Base-by-base conservation (phyloP, 75 land plant species). In the Cunninghamia lanceolata region DNA sequence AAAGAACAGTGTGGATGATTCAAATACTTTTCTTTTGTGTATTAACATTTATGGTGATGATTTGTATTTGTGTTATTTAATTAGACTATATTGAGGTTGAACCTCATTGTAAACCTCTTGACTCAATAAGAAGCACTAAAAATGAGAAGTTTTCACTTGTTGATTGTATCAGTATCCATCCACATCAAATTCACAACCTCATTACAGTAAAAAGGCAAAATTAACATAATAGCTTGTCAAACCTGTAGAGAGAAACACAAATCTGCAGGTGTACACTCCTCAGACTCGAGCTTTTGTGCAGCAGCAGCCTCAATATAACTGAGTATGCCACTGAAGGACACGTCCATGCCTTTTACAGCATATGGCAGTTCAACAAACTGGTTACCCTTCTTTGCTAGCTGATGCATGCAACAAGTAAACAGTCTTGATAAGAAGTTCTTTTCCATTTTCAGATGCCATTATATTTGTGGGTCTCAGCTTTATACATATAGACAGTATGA, bases 321-420 rank as follows among this genome's bases (percentile, higher is more conserved):
- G 86, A 96, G 86, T 77, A 98, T 92, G 10, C 99, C 99, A 90
- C 99, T 98, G 82, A 98, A 98, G 17, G 99, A 98, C 14, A 98
- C 99, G 90, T 98, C 99, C 99, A 98, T 98, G 32, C 99, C 99
- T 87, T 98, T 98, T 76, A 98, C 99, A 83, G 89, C 99, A 90
- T 98, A 98, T 32, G 99, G 99, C 70, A 98, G 90, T 80, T 98
- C 99, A 25, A 95, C 89, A 85, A 94, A 96, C 79, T 94, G 77
- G 76, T 89, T 90, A 77, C 99, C 99, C 88, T 95, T 91, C 93
- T 96, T 98, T 74, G 99, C 99, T 84, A 97, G 94, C 97, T 96
- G 91, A 36, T 68, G 11, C 80, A 83, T 50, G 50, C 25, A 36
- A 68, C 43, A 68, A 86, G 34, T 32, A 53, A 68, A 40, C 25